phyloP scores from a whole-genome alignment of 495 filamentous ascomycete genomes.

The Xylaria venustula region DNA sequence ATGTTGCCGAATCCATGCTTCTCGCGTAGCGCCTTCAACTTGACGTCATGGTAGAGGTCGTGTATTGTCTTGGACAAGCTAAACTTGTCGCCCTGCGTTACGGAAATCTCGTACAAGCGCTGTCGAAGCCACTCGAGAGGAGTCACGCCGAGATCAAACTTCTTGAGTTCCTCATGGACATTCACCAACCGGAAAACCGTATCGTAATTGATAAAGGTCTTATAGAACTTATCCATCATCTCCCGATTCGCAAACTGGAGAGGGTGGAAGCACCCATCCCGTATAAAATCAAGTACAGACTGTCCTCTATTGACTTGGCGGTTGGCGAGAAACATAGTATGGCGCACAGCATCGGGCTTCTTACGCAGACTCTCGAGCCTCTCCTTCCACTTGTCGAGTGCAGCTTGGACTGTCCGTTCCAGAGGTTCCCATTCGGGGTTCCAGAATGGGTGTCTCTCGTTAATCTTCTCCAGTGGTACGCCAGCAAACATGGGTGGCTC shows the following conservation, averaged over 20 bases:
- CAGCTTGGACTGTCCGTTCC: slow-evolving; percentile 28
- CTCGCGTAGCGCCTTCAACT: slow-evolving; percentile 36
- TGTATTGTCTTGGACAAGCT: slow-evolving; percentile 38
- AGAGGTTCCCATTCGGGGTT: slow-evolving; percentile 41
- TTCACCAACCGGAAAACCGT: slow-evolving; percentile 47
- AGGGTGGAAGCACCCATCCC: slow-evolving; percentile 43
- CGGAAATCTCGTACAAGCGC: slow-evolving; percentile 39
- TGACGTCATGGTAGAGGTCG: slow-evolving; percentile 45
- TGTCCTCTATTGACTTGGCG: slow-evolving; percentile 48
- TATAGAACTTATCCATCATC: slow-evolving; percentile 35
- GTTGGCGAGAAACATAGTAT: slow-evolving; percentile 42
- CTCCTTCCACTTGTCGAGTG: slow-evolving; percentile 36
- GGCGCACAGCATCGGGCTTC: slow-evolving; percentile 23
- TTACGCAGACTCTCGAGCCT: slow-evolving; percentile 32
- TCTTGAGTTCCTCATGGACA: slow-evolving; percentile 45
- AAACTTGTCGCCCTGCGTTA: slow-evolving; percentile 39
- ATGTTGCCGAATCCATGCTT: slow-evolving; percentile 48
- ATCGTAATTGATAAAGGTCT: slow-evolving; percentile 45
- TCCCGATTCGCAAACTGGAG: slow-evolving; percentile 47
- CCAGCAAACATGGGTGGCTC: slow-evolving; percentile 42
- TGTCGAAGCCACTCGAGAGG: slow-evolving; percentile 50
- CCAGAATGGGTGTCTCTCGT: slow-evolving; percentile 44
- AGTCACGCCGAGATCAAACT: slow-evolving; percentile 42
- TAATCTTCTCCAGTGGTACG: slow-evolving; percentile 45
- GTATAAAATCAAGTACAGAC: slow-evolving; percentile 40